phyloP scores from a whole-genome alignment of 2,329 filamentous ascomycete species.

The Hymenoscyphus albidus region DNA sequence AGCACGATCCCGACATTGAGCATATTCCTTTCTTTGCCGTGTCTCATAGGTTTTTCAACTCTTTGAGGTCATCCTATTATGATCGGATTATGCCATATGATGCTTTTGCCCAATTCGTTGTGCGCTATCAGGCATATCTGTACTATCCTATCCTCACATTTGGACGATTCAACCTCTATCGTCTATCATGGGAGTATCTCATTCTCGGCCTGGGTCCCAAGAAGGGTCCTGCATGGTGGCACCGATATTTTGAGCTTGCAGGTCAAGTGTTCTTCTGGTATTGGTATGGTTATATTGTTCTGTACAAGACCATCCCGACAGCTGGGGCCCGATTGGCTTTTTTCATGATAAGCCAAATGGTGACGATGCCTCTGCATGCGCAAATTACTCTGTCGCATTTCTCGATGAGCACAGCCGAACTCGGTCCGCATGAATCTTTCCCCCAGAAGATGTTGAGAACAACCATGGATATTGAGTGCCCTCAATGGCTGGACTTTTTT shows the following conservation, averaged over 20 bases:
- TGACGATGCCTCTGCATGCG: slow-evolving; percentile 77
- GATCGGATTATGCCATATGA: slow-evolving; percentile 77
- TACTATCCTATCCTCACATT: slow-evolving; percentile 81
- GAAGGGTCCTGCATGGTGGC: slow-evolving; percentile 78
- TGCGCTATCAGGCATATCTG: slow-evolving; percentile 73
- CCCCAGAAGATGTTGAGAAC: slow-evolving; percentile 87
- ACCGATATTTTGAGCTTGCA: slow-evolving; percentile 71
- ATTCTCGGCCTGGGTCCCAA: slow-evolving; percentile 65
- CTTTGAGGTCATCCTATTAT: slow-evolving; percentile 77
- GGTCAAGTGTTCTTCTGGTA: slow-evolving; percentile 80
- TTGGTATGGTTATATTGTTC: slow-evolving; percentile 79
- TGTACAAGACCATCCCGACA: slow-evolving; percentile 70
- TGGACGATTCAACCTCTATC: slow-evolving; percentile 84
- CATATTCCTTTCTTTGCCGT: slow-evolving; percentile 87
- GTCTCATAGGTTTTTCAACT: slow-evolving; percentile 73
- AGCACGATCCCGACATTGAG: slow-evolving; percentile 94
- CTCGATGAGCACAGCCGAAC: slow-evolving; percentile 85
- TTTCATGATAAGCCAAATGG: slow-evolving; percentile 74
- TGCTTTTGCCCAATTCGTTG: slow-evolving; percentile 62
- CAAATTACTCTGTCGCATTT: slow-evolving; percentile 93
- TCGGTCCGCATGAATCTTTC: slow-evolving; percentile 81
- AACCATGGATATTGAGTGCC: slow-evolving; percentile 90
- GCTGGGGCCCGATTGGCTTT: slow-evolving; percentile 68
- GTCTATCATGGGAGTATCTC: slow-evolving; percentile 75
- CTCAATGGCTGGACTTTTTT: slow-evolving; percentile 82